Conservation (phyloP, 768 basidiomycete species). For the Lactarius trivialis region DNA sequence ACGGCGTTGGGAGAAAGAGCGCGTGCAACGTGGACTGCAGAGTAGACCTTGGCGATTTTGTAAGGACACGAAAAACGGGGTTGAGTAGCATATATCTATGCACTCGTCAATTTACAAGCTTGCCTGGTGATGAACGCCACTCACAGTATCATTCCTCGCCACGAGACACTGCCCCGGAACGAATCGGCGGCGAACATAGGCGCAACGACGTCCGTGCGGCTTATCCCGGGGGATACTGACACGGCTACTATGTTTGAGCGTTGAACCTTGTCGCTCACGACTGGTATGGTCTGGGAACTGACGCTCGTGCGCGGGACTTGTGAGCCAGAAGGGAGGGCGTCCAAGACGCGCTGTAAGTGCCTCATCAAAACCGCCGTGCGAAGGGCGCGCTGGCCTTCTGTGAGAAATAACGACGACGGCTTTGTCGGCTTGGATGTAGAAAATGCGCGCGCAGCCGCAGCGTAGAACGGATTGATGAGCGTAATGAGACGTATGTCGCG, state of each 20-base stretch:
- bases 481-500: conserved; percentile 87
- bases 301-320: conserved; percentile 41
- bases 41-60: conserved; percentile 57
- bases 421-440: conserved; percentile 28
- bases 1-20: conserved; percentile 75
- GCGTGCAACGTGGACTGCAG: conserved; percentile 78
- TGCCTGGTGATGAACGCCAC: conserved; percentile 24
- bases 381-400: conserved; percentile 60
- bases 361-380: conserved; percentile 57
- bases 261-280: conserved; percentile 40
- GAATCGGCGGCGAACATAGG: conserved; percentile 45
- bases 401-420: conserved; percentile 34
- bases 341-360: conserved; percentile 79
- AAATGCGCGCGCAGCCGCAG: conserved; percentile 57
- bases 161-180: conserved; percentile 33
- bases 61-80: conserved; percentile 60
- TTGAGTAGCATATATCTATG: conserved; percentile 59
- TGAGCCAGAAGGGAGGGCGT: conserved; percentile 64
- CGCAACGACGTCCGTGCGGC: conserved; percentile 61
- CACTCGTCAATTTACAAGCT: neutral
- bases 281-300: conserved; percentile 28
- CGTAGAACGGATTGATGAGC: conserved; percentile 84
- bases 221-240: conserved; percentile 70
- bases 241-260: conserved; percentile 72
- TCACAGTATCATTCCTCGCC: conserved; percentile 45